Evolutionary conservation across 139 green algal genomes (phyloP).

Genomic region (Chlorella sorokiniana): DNA sequence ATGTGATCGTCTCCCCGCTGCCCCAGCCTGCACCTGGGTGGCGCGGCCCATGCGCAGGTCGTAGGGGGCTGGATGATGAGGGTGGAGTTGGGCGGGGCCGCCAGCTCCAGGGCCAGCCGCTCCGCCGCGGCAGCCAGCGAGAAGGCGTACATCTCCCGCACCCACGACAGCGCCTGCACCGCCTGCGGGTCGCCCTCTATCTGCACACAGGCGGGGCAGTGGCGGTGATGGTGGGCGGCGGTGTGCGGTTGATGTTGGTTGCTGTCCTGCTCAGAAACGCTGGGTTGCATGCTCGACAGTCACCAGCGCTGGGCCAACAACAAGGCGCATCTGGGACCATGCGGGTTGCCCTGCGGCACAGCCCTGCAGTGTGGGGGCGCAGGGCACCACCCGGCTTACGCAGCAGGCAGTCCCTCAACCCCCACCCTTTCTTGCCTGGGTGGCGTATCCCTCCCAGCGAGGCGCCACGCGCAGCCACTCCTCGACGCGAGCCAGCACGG

Average conservation of each 20-base stretch:
- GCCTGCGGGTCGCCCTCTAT: constrained; percentile 69
- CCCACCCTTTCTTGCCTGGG: constrained; percentile 2
- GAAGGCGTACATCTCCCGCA: constrained; percentile 91
- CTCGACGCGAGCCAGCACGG: constrained; percentile 41
- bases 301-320: too few species aligned
- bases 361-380: too few species aligned
- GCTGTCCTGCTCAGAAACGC: too few species aligned
- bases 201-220: neutral
- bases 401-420: too few species aligned
- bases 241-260: too few species aligned
- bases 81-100: constrained; percentile 46
- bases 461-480: constrained; percentile 24
- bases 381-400: too few species aligned
- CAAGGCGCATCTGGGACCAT: too few species aligned
- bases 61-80: constrained; percentile 83
- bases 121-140: constrained; percentile 41
- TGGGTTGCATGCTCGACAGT: too few species aligned
- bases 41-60: constrained; percentile 67
- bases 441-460: constrained; percentile 2
- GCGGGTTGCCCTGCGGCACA: too few species aligned
- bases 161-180: constrained; percentile 66
- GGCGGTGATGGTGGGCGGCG: neutral
- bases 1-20: too few species aligned
- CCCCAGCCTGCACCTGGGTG: constrained; percentile 2
- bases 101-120: constrained; percentile 36